Conservation (phyloP, 352 stramenopile genomes). For the Phytophthora cryptogea region DNA sequence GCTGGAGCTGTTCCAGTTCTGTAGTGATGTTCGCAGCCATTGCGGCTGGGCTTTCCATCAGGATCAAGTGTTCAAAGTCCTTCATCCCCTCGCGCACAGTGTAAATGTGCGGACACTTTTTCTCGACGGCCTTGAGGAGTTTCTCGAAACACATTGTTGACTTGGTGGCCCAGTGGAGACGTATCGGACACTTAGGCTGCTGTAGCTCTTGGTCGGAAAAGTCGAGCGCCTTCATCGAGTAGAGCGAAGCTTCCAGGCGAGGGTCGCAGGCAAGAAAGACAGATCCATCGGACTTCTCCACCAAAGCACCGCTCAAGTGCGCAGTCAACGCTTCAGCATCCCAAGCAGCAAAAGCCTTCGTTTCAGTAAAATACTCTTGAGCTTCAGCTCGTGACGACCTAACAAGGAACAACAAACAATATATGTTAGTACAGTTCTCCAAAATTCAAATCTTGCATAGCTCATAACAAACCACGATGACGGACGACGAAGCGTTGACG, state of each 20-base stretch:
- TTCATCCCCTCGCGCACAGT: conserved; percentile 32
- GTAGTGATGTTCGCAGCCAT: conserved; percentile 40
- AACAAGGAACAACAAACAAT: background rate
- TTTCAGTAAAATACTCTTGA: conserved; percentile 20
- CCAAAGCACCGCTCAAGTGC: conserved; percentile 26
- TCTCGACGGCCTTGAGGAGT: conserved; percentile 27
- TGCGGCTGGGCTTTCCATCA: conserved; percentile 43
- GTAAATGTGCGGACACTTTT: conserved; percentile 47
- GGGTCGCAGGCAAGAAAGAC: conserved; percentile 42
- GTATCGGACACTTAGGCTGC: conserved; percentile 39
- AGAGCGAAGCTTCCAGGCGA: conserved; percentile 42
- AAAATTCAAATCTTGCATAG: background rate
- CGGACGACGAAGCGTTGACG: conserved; percentile 24
- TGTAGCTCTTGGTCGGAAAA: conserved; percentile 31
- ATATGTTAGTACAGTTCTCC: background rate
- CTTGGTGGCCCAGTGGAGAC: conserved; percentile 39
- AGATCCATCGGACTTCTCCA: conserved; percentile 18
- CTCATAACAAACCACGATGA: conserved; percentile 18
- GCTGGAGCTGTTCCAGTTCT: conserved; percentile 26
- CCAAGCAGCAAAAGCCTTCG: conserved; percentile 25
- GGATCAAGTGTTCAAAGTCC: conserved; percentile 43
- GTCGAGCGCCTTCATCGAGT: conserved; percentile 34
- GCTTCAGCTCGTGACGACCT: conserved; percentile 28
- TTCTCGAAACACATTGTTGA: conserved; percentile 44
- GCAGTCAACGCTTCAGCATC: conserved; percentile 25